Conservation (phyloP, 768 basidiomycete species). For the Piloderma croceum region DNA sequence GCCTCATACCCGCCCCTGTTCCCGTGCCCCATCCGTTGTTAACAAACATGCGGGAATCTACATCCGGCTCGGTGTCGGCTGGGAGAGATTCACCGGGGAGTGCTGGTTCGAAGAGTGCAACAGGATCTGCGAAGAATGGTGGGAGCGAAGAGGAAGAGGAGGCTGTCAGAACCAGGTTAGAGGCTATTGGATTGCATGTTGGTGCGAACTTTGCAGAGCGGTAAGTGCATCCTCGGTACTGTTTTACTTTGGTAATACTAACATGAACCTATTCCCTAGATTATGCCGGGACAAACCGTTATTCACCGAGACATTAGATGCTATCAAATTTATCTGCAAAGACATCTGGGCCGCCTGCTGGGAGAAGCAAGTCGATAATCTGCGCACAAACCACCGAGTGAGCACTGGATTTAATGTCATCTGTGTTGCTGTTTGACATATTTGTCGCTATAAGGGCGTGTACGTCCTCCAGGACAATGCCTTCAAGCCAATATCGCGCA, state of each 20-base stretch:
- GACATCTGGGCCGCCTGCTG: slow-evolving; percentile 90
- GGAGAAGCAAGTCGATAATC: slow-evolving; percentile 94
- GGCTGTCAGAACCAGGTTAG: slow-evolving; percentile 60
- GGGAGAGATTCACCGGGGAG: slow-evolving; percentile 33
- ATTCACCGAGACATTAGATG: slow-evolving; percentile 81
- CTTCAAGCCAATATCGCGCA: slow-evolving; percentile 77
- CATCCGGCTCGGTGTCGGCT: slow-evolving; percentile 30
- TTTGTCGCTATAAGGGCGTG: slow-evolving; percentile 54
- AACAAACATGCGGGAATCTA: slow-evolving; percentile 32
- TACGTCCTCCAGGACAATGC: slow-evolving; percentile 91
- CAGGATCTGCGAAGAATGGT: slow-evolving; percentile 6
- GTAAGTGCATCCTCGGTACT: slow-evolving; percentile 35
- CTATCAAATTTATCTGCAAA: slow-evolving; percentile 94
- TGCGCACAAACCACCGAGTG: slow-evolving; percentile 91
- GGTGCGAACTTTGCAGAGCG: slow-evolving; percentile 83
- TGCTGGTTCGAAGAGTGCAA: slow-evolving; percentile 16
- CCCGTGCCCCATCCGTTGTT: slow-evolving; percentile 35
- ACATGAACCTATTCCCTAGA: slow-evolving; percentile 33
- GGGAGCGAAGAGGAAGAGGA: slow-evolving; percentile 66
- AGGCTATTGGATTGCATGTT: slow-evolving; percentile 80
- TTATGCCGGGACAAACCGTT: slow-evolving; percentile 69
- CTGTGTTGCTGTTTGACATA: not conserved
- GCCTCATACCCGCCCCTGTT: slow-evolving; percentile 53
- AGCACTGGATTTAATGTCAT: slow-evolving; percentile 17
- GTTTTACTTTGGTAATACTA: not conserved